Evolutionary conservation across 805 yeast species (phyloP).

Genomic region (Zygosaccharomyces bailii): DNA sequence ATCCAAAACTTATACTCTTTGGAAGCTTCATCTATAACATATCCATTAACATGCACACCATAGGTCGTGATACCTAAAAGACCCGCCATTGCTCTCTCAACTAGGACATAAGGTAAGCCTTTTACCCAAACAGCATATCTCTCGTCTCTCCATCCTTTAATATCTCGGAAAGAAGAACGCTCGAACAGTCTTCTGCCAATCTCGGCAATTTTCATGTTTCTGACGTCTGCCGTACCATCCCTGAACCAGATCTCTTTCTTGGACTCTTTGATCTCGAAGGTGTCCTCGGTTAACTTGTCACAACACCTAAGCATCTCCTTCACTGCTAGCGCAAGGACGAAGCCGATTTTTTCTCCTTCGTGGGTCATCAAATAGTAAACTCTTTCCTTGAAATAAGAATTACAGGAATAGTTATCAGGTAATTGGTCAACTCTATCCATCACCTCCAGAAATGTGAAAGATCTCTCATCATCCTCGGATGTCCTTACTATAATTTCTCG

Average conservation of each 20-base stretch:
- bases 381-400: constrained; percentile 21
- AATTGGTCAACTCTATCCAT: constrained; percentile 31
- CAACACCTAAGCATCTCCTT: constrained; percentile 29
- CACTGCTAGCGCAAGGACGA: constrained; percentile 37
- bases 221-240: constrained; percentile 32
- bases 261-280: constrained; percentile 35
- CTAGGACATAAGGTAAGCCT: constrained; percentile 53
- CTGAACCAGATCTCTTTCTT: constrained; percentile 20
- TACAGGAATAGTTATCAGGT: constrained; percentile 23
- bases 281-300: constrained; percentile 11
- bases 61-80: constrained; percentile 83
- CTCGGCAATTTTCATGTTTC: constrained; percentile 40
- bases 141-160: constrained; percentile 84
- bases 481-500: constrained; percentile 27
- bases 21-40: constrained; percentile 46
- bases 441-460: constrained; percentile 27
- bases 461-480: constrained; percentile 18
- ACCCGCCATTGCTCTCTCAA: constrained; percentile 81
- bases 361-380: constrained; percentile 40
- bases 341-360: constrained; percentile 39
- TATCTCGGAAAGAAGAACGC: constrained; percentile 36
- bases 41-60: constrained; percentile 88
- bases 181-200: constrained; percentile 45
- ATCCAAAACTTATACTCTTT: constrained; percentile 66
- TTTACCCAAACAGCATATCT: constrained; percentile 63